These are phyloP conservation scores for Beauveria sp. DNA, from an alignment of 2,329 filamentous ascomycete genomes.

Conservation along the genomic window DNA sequence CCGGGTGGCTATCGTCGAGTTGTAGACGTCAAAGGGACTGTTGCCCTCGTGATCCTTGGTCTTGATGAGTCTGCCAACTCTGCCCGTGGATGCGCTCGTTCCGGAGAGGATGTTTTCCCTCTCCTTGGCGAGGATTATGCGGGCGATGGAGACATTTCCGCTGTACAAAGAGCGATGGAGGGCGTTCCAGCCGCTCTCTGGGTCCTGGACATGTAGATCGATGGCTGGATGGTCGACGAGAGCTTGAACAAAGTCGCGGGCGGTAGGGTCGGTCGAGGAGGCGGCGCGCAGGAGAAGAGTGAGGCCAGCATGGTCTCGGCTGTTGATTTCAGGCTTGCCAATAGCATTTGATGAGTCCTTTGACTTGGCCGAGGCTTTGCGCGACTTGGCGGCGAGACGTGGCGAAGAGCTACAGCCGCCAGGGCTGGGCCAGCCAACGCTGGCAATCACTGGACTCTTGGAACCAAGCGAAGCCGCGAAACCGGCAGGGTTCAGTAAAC, in stretches of 20 bases:
- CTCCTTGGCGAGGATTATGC: constrained; percentile 73
- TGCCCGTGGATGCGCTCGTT: constrained; percentile 50
- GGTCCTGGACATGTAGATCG: constrained; percentile 81
- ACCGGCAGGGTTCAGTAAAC: constrained; percentile 69
- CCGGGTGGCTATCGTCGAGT: constrained; percentile 75
- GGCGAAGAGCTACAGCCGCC: constrained; percentile 43
- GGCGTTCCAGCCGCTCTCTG: constrained; percentile 92
- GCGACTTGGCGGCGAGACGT: constrained; percentile 39
- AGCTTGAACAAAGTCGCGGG: constrained; percentile 66
- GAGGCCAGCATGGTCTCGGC: constrained; percentile 71
- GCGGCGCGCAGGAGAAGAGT: constrained; percentile 80
- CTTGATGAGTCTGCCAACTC: constrained; percentile 73
- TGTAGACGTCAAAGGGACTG: constrained; percentile 89
- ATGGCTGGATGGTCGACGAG: constrained; percentile 75
- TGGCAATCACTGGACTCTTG: constrained; percentile 44
- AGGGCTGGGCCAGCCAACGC: constrained; percentile 20
- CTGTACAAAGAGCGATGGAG: constrained; percentile 85
- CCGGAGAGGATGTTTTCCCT: constrained; percentile 55
- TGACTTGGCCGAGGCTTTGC: constrained; percentile 37
- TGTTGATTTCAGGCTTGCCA: constrained; percentile 67
- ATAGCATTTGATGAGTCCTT: constrained; percentile 38
- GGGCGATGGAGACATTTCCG: constrained; percentile 81
- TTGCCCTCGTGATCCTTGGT: constrained; percentile 94
- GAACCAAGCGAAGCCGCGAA: constrained; percentile 46
- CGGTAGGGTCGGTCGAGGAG: constrained; percentile 63